These are phyloP conservation scores for Stagonosporopsis chrysanthemi DNA, from an alignment of 2,329 filamentous ascomycete genomes.

Conservation along the genomic window DNA sequence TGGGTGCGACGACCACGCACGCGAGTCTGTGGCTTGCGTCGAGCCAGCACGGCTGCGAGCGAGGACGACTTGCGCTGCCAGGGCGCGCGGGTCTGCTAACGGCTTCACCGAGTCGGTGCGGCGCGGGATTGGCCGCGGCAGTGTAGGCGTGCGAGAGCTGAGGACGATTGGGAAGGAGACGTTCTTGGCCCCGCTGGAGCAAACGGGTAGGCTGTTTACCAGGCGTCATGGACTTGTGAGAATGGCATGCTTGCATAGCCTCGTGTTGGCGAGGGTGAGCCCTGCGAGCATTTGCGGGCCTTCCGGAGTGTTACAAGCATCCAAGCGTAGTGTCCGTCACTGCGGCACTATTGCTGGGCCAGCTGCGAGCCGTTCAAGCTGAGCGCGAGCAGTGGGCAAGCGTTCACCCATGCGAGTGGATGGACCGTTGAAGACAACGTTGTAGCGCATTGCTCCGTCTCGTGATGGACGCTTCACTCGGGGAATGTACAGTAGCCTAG, in stretches of 20 bases:
- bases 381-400: conserved; percentile 10
- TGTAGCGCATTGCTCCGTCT: conserved; percentile 15
- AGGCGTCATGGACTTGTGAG: conserved; percentile 12
- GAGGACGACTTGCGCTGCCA: background rate
- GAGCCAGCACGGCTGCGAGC: background rate
- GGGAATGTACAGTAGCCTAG: background rate
- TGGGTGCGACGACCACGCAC: conserved; percentile 4
- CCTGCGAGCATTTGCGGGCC: background rate
- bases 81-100: background rate
- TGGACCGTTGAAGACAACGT: conserved; percentile 10
- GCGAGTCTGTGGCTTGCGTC: conserved; percentile 18
- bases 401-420: conserved; percentile 13
- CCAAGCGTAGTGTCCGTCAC: background rate
- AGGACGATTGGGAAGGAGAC: background rate
- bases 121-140: background rate
- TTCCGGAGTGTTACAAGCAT: background rate
- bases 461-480: background rate
- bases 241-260: conserved; percentile 11
- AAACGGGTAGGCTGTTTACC: background rate
- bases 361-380: conserved; percentile 3
- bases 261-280: background rate
- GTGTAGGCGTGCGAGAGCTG: background rate
- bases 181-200: background rate
- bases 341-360: background rate
- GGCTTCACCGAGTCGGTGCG: conserved; percentile 4